Evolutionary conservation across 495 filamentous ascomycete genomes (phyloP).

Genomic region (Aspergillus bridgeri): DNA sequence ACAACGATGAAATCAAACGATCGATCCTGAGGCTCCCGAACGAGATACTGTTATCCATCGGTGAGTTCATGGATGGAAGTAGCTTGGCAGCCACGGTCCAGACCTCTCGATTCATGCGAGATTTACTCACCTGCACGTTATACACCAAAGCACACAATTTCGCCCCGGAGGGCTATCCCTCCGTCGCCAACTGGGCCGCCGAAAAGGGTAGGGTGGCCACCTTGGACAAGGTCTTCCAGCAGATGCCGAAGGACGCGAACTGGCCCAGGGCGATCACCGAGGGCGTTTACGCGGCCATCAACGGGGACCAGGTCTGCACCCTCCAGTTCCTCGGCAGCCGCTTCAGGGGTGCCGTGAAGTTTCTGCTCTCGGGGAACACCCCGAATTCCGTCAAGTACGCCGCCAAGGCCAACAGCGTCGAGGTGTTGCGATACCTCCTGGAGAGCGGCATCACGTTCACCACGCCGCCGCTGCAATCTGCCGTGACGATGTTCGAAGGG

Average conservation of each 20-base stretch:
- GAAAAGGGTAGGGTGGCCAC: not conserved
- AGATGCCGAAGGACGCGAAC: not conserved
- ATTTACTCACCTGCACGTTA: not conserved
- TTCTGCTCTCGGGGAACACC: too few relatives aligned
- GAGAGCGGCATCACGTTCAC: not conserved
- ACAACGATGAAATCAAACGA: not conserved
- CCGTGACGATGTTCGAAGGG: not conserved
- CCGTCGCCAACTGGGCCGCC: not conserved
- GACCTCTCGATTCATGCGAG: not conserved
- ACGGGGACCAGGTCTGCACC: not conserved
- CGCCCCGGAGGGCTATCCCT: too few relatives aligned
- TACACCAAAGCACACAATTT: not conserved
- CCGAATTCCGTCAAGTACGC: not conserved
- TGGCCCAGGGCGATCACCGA: not conserved
- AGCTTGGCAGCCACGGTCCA: not conserved
- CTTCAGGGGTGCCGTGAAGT: too few relatives aligned
- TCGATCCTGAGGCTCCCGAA: not conserved
- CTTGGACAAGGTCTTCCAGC: not conserved
- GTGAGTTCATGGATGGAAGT: not conserved
- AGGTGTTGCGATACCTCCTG: not conserved
- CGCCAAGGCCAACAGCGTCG: not conserved
- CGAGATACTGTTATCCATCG: not conserved
- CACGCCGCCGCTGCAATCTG: not conserved
- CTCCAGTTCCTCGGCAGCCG: too few relatives aligned
- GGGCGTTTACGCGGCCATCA: not conserved